phyloP scores from a whole-genome alignment of 2,329 filamentous ascomycete genomes.

The Alternaria brassicicola region DNA sequence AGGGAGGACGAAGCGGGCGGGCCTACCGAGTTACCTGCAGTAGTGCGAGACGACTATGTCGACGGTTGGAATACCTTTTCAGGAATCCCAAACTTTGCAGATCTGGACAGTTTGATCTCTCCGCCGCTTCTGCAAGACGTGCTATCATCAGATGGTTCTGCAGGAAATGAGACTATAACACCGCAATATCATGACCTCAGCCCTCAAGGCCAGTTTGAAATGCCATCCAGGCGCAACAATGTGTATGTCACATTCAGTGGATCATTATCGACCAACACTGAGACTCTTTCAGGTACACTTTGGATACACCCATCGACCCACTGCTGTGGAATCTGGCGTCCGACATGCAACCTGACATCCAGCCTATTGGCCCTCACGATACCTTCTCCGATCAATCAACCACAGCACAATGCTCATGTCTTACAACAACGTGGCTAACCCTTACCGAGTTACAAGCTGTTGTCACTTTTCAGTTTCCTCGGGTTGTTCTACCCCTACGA shows the following conservation, averaged over 20 bases:
- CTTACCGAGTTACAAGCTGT: slow-evolving; percentile 52
- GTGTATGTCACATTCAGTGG: slow-evolving; percentile 17
- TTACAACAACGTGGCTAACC: slow-evolving; percentile 55
- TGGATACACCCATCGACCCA: slow-evolving; percentile 32
- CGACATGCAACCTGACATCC: neutral
- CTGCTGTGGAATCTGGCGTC: slow-evolving; percentile 31
- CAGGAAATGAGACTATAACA: slow-evolving; percentile 6
- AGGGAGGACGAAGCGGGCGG: slow-evolving; percentile 35
- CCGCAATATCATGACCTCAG: slow-evolving; percentile 12
- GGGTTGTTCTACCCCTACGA: slow-evolving; percentile 50
- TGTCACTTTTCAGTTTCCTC: slow-evolving; percentile 50
- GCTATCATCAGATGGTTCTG: neutral
- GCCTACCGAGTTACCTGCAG: neutral
- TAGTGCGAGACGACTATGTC: slow-evolving; percentile 4
- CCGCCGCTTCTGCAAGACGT: slow-evolving; percentile 15
- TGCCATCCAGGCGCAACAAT: slow-evolving; percentile 8
- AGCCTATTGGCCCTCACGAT: neutral
- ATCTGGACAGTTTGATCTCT: slow-evolving; percentile 21
- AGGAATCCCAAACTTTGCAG: slow-evolving; percentile 7
- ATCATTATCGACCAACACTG: neutral
- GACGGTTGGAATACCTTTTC: slow-evolving; percentile 6
- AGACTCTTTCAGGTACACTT: slow-evolving; percentile 13
- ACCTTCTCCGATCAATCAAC: slow-evolving; percentile 12
- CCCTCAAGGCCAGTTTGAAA: slow-evolving; percentile 6
- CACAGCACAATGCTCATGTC: slow-evolving; percentile 50